Conservation (phyloP, 2,329 filamentous ascomycete species). For the Aspergillus transmontanensis region DNA sequence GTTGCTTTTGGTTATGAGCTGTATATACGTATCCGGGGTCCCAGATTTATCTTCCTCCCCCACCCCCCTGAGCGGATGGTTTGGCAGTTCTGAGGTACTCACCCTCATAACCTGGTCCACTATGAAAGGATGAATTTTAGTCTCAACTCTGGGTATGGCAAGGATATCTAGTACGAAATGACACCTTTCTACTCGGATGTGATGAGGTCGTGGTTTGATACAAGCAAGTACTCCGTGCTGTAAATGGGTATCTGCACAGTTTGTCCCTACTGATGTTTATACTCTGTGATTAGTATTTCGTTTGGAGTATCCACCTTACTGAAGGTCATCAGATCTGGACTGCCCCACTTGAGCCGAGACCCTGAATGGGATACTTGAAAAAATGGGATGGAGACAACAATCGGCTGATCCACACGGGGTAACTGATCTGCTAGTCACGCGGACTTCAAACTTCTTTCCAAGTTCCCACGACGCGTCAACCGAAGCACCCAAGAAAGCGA, state of each 20-base stretch:
- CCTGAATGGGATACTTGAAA: not conserved
- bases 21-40: not conserved
- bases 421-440: constrained; percentile 25
- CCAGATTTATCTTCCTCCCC: not conserved
- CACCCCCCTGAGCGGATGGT: not conserved
- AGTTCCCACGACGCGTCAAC: constrained; percentile 15
- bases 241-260: not conserved
- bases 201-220: not conserved
- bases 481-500: constrained; percentile 1
- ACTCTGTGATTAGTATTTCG: too few relatives aligned
- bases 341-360: constrained; percentile 23
- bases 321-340: constrained; percentile 21
- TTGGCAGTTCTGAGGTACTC: not conserved
- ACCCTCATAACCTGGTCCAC: too few relatives aligned
- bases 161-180: not conserved
- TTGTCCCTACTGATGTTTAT: not conserved
- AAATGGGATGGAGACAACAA: not conserved
- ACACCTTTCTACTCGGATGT: not conserved
- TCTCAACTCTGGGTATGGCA: not conserved
- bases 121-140: not conserved
- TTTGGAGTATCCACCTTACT: not conserved
- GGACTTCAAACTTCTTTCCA: constrained; percentile 12
- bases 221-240: not conserved
- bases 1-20: not conserved
- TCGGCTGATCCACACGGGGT: not conserved